phyloP scores from a whole-genome alignment of 2,329 filamentous ascomycete genomes.

The Pseudopyrenochaeta lycopersici region DNA sequence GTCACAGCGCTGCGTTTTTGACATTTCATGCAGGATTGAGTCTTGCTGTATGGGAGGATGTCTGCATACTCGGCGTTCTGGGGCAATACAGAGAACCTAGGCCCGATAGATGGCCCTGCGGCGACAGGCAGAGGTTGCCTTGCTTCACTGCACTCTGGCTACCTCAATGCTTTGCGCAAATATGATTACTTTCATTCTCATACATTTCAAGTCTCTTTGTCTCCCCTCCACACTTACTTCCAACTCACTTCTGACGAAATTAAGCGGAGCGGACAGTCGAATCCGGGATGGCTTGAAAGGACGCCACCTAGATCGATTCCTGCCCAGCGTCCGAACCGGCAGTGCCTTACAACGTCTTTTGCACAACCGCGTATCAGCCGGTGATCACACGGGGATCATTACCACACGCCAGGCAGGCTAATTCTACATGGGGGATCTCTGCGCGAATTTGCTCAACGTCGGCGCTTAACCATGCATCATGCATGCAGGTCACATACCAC shows the following conservation, averaged over 20 bases:
- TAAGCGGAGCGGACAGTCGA: neutral
- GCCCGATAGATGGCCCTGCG: constrained; percentile 17
- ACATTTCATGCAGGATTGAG: constrained; percentile 6
- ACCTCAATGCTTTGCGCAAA: constrained; percentile 6
- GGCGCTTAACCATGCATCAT: constrained; percentile 29
- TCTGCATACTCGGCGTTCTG: constrained; percentile 28
- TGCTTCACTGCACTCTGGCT: constrained; percentile 11
- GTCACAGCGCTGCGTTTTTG: neutral
- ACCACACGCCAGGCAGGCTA: constrained; percentile 18
- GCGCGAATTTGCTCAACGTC: constrained; percentile 23
- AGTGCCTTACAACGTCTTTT: constrained; percentile 31
- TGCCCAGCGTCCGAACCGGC: constrained; percentile 19
- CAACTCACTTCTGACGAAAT: too few relatives aligned
- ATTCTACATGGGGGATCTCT: constrained; percentile 13
- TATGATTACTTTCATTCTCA: constrained; percentile 11
- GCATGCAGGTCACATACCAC: constrained; percentile 22
- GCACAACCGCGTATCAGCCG: constrained; percentile 23
- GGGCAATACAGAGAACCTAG: constrained; percentile 7
- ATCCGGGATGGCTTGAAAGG: constrained; percentile 6
- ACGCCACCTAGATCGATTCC: constrained; percentile 16
- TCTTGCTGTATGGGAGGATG: constrained; percentile 13
- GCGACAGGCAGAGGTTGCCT: constrained; percentile 16
- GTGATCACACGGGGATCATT: constrained; percentile 23
- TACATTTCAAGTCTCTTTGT: too few relatives aligned
- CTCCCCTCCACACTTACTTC: too few relatives aligned